These are phyloP conservation scores for Coffea humblotiana DNA, from an alignment of 305 asterid species.

Conservation along the genomic window DNA sequence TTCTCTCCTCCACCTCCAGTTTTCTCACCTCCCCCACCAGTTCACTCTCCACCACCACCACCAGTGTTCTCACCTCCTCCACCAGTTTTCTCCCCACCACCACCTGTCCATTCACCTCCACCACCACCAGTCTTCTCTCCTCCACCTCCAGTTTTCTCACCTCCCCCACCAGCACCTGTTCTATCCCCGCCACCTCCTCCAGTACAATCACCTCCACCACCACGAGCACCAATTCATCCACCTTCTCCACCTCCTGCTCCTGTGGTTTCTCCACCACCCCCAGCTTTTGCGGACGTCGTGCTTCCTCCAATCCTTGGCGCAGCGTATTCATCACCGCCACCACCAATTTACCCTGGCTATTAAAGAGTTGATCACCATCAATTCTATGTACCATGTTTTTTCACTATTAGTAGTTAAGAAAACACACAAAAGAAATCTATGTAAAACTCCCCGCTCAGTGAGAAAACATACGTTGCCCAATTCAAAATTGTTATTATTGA, in stretches of 20 bases:
- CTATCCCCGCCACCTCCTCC: conserved; percentile 17
- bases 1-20: conserved; percentile 14
- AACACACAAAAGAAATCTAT: not conserved
- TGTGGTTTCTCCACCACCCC: conserved; percentile 11
- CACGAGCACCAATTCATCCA: not conserved
- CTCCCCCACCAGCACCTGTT: conserved; percentile 19
- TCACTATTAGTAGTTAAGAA: conserved; percentile 4
- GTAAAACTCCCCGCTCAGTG: not conserved
- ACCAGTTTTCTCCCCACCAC: conserved; percentile 6
- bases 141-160: not conserved
- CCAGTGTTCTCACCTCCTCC: not conserved
- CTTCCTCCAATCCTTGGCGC: conserved; percentile 21
- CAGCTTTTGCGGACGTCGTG: conserved; percentile 7
- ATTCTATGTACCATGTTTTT: not conserved
- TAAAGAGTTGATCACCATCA: conserved; percentile 16
- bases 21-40: conserved; percentile 7
- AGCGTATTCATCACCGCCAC: conserved; percentile 28
- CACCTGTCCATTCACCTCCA: not conserved
- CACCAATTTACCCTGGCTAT: conserved; percentile 38
- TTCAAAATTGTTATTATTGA: not conserved
- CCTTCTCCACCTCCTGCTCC: conserved; percentile 3
- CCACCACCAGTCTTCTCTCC: conserved; percentile 3
- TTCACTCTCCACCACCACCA: not conserved
- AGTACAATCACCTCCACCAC: not conserved
- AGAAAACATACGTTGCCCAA: not conserved